phyloP scores from a whole-genome alignment of 345 rosid species.

The Acer campestre region DNA sequence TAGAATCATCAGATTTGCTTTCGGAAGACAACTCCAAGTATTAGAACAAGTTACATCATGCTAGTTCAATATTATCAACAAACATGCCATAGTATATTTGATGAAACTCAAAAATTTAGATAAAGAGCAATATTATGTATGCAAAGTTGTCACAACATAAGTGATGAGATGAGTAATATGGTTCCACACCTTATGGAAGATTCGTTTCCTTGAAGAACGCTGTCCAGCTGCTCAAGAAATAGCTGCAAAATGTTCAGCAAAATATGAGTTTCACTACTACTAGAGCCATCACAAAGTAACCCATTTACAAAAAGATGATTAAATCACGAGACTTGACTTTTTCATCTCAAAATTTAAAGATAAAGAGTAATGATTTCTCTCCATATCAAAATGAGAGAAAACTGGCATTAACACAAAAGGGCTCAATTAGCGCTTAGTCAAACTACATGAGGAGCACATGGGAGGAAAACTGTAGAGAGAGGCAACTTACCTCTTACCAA shows the following conservation, averaged over 20 bases:
- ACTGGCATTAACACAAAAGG: neutral
- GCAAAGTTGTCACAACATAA: neutral
- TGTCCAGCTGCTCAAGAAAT: slow-evolving; percentile 91
- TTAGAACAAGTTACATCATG: neutral
- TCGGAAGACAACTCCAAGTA: neutral
- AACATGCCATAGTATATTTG: neutral
- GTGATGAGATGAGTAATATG: slow-evolving; percentile 1
- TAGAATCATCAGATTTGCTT: slow-evolving; percentile 15
- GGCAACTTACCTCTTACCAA: neutral
- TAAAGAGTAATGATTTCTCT: neutral
- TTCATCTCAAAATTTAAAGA: slow-evolving; percentile 3
- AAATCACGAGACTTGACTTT: neutral
- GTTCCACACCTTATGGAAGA: slow-evolving; percentile 65
- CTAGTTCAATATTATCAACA: neutral
- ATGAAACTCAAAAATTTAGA: neutral
- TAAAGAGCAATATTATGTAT: neutral
- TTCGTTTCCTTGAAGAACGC: slow-evolving; percentile 80
- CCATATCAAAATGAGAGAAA: slow-evolving; percentile 2
- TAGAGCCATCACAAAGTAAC: neutral
- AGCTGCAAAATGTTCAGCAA: slow-evolving; percentile 49
- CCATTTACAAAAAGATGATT: neutral
- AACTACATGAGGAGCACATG: neutral
- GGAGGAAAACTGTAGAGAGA: neutral
- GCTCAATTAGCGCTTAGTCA: neutral
- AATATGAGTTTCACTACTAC: neutral